Conservation (phyloP, 148 eudicot species). For the Rhododendron vialii region DNA sequence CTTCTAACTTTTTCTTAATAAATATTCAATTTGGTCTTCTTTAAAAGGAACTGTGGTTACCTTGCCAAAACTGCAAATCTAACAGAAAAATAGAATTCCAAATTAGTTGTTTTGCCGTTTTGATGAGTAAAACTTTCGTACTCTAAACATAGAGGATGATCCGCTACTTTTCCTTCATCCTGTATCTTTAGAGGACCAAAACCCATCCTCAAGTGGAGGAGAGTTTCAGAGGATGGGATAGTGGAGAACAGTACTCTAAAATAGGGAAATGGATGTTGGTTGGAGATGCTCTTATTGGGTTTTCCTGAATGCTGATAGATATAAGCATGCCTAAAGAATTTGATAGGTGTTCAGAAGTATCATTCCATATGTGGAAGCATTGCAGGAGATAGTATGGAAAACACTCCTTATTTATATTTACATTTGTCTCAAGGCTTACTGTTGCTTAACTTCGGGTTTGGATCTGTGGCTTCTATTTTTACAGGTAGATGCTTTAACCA, state of each 20-base stretch:
- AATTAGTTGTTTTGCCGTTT: neutral
- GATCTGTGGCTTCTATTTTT: neutral
- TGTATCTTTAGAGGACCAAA: neutral
- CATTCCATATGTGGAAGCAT: neutral
- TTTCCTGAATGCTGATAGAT: neutral
- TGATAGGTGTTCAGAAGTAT: neutral
- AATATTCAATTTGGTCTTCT: neutral
- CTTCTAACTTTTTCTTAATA: neutral
- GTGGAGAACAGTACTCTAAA: neutral
- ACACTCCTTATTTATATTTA: neutral
- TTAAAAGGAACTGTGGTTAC: neutral
- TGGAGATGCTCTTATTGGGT: neutral
- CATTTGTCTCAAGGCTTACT: neutral
- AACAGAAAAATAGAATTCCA: neutral
- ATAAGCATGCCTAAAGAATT: neutral
- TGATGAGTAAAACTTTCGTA: neutral
- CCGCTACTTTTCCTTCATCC: neutral
- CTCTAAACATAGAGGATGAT: neutral
- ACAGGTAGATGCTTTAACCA: constrained; percentile 84
- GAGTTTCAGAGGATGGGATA: neutral
- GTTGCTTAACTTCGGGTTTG: neutral
- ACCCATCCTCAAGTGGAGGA: neutral
- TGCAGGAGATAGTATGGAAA: neutral
- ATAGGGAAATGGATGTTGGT: neutral
- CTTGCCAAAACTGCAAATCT: neutral